Evolutionary conservation across 495 filamentous ascomycete species (phyloP).

Genomic region (Podospora appendiculata): DNA sequence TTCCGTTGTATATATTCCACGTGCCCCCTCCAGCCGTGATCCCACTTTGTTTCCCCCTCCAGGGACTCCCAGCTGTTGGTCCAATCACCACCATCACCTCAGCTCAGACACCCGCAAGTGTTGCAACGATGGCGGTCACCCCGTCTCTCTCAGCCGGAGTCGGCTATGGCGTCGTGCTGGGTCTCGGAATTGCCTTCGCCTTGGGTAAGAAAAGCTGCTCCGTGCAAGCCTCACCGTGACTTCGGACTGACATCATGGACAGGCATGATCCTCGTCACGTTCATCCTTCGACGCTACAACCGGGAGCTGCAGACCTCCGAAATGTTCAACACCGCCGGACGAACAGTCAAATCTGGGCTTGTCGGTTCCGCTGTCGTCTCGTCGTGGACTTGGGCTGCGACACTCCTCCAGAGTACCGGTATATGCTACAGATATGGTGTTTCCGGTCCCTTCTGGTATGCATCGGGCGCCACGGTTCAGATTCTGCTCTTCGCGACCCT

Average conservation of each 20-base stretch:
- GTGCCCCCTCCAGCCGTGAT: too few relatives aligned
- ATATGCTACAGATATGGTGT: constrained; percentile 92
- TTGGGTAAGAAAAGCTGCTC: constrained; percentile 46
- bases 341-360: constrained; percentile 89
- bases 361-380: constrained; percentile 95
- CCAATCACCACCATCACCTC: too few relatives aligned
- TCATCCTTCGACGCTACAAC: constrained; percentile 78
- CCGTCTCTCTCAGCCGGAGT: constrained; percentile 60
- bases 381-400: constrained; percentile 92
- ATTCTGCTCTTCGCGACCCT: constrained; percentile 88
- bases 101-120: too few relatives aligned
- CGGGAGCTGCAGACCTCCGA: constrained; percentile 93
- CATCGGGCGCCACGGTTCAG: constrained; percentile 57
- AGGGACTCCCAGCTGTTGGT: too few relatives aligned
- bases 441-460: constrained; percentile 90
- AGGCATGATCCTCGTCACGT: constrained; percentile 58
- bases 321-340: constrained; percentile 92
- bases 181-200: constrained; percentile 68
- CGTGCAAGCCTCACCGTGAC: too few relatives aligned
- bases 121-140: neutral
- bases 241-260: neutral
- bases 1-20: too few relatives aligned
- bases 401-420: constrained; percentile 71
- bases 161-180: constrained; percentile 79
- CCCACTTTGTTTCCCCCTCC: too few relatives aligned